Percentiles rank a stretch among this genome's conserved stretches.
phyloP scores from a whole-genome alignment of 148 eudicot genomes.

The Spergularia bocconei region DNA sequence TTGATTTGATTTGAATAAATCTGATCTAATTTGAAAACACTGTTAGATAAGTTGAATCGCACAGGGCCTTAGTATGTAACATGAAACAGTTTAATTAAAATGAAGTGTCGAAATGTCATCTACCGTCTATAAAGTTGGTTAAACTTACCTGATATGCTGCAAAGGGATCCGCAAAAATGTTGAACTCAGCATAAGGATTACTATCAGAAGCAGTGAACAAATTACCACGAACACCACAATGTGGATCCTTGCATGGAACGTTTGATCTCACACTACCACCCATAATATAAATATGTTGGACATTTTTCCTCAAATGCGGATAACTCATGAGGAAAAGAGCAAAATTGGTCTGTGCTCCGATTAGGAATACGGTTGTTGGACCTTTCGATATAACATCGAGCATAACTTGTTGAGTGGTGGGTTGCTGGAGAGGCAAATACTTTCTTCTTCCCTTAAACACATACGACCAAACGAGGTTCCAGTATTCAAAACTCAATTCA shows the following conservation, averaged over 20 bases:
- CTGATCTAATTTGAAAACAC: no score
- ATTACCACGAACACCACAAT: constrained; percentile 74
- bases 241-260: constrained; percentile 46
- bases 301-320: constrained; percentile 76
- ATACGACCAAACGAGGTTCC: background rate
- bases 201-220: constrained; percentile 59
- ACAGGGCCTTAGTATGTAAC: no score
- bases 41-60: no score
- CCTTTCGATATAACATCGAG: constrained; percentile 65
- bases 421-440: constrained; percentile 65
- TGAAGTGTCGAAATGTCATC: no score
- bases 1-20: no score
- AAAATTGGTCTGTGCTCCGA: constrained; percentile 77
- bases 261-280: constrained; percentile 83
- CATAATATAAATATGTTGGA: constrained; percentile 72
- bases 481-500: background rate
- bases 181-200: constrained; percentile 89
- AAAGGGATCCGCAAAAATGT: constrained; percentile 84
- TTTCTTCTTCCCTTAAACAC: constrained; percentile 61
- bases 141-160: constrained; percentile 79
- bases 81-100: background rate
- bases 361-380: constrained; percentile 60
- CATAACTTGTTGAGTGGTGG: constrained; percentile 81
- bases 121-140: background rate
- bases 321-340: constrained; percentile 73